Conservation (phyloP, 2,329 filamentous ascomycete genomes). For the Metarhizium robertsii region DNA sequence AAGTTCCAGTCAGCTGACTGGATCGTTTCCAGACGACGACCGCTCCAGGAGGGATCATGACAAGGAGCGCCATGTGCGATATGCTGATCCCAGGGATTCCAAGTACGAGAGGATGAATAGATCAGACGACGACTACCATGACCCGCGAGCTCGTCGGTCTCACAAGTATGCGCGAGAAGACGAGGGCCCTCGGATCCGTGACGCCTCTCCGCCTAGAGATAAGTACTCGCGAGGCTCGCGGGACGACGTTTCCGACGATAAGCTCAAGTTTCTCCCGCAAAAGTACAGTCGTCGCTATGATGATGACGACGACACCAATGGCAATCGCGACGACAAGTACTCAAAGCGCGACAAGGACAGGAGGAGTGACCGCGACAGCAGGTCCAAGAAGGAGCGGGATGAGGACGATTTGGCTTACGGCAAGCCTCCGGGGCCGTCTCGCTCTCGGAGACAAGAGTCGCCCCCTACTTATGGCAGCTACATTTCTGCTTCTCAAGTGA, state of each 20-base stretch:
- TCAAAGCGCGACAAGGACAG: constrained; percentile 12
- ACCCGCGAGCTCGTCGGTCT: not conserved
- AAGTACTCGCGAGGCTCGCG: constrained; percentile 9
- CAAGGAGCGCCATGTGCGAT: constrained; percentile 12
- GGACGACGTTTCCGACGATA: constrained; percentile 22
- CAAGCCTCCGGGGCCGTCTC: constrained; percentile 16
- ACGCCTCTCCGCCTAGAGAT: constrained; percentile 11
- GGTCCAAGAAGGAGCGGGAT: constrained; percentile 14
- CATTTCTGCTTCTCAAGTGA: constrained; percentile 11
- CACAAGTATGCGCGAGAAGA: constrained; percentile 4
- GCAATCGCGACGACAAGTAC: constrained; percentile 6
- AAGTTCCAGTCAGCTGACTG: constrained; percentile 16
- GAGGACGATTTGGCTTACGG: constrained; percentile 46
- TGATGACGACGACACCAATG: constrained; percentile 10
- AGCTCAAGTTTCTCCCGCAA: constrained; percentile 35
- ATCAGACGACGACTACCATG: constrained; percentile 4
- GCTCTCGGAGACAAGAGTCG: constrained; percentile 13
- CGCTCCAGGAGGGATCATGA: constrained; percentile 10
- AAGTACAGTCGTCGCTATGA: constrained; percentile 34
- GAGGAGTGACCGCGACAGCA: constrained; percentile 14
- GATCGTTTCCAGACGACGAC: constrained; percentile 24
- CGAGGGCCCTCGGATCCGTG: constrained; percentile 10
- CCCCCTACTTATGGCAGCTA: constrained; percentile 19
- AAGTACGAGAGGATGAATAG: constrained; percentile 9
- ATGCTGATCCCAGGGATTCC: constrained; percentile 16